Base-by-base conservation (phyloP, 176 grass and related monocot genomes). In the Bothriochloa decipiens region DNA sequence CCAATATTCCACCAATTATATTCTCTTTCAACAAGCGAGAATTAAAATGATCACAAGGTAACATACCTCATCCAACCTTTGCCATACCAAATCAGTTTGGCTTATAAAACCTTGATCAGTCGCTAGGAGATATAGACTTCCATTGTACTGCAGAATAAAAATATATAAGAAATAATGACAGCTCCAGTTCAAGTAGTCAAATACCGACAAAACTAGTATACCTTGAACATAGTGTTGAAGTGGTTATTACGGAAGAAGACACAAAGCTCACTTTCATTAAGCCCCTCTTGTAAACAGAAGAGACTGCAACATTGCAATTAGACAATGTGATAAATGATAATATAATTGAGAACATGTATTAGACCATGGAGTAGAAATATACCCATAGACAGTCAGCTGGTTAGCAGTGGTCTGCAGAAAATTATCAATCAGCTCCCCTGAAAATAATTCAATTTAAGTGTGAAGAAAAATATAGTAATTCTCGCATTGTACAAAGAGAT, bases 161-260 rank as follows among this genome's bases (percentile, higher is more conserved):
- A 37, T 18, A 68, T 27, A 42, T 55, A 75, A 1, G 1, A 40
- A 58, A 76, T 45, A 72, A 77, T 76, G 52, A 3, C 37, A 79
- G 5, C 22, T 80, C 17, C 3, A 28, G 83, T 57, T 50, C 20
- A 40, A 82, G 47, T 28, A 83, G 36, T 39, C 1, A 18, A 18
- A 62, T 25, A 76, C 83, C 4, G 61, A 64, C 72, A 75, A 79
- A 82, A 85, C 58, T 35, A 71, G 41, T 76, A 77, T 86, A 96
- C 97, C 93, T 99, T 99, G 76, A 99, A 99, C 93, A 99, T 99
- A 79, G 91, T 92, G 84, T 92, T 96, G 88, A 99, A 99, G 81
- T 99, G 97, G 52, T 96, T 99, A 94, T 99, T 99, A 62, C 97
- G 93, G 74, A 99, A 96, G 85, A 99, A 99, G 32, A 99, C 91